Evolutionary conservation across 192 early-diverging fungal species (phyloP), one percentile per base, ranked within the genome.

Genomic region (Lobulomyces angularis): DNA sequence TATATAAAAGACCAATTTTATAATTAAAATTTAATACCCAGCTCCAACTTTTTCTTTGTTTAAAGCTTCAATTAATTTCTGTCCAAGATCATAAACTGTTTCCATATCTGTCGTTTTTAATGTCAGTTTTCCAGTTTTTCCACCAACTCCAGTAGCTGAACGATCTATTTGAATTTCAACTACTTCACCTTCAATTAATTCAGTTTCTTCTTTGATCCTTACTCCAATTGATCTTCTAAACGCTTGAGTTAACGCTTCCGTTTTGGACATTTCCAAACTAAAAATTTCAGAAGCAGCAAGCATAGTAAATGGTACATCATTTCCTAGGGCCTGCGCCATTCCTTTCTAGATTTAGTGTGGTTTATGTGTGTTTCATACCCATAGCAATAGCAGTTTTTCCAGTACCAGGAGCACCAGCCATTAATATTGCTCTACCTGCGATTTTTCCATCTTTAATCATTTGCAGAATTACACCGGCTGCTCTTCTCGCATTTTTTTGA

Each of bases 81-180:
- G 83, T 5, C 92, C 95, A 45, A 98, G 58, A 59, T 98, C 95
- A 43, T 97, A 98, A 43, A 98, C 83, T 24, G 95, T 98, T 59
- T 98, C 95, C 95, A 98, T 98, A 31, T 98, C 95, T 14, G 92
- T 98, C 20, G 95, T 98, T 69, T 98, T 98, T 24, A 97, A 59
- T 37, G 92, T 98, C 34, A 98, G 64, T 63, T 98, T 98, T 16
- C 95, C 95, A 0, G 86, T 85, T 71, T 96, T 94, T 38, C 86
- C 81, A 3, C 81, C 82, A 38, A 87, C 85, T 9, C 90, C 88
- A 4, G 89, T 89, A 23, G 84, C 77, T 17, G 85, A 86, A 31
- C 88, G 71, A 46, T 98, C 94, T 34, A 98, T 83, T 50, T 96
- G 88, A 26, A 98, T 86, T 61, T 98, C 94, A 0, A 98, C 94